Evolutionary conservation across 768 basidiomycete species (phyloP).

Genomic region (Leucocoprinus birnbaumii): DNA sequence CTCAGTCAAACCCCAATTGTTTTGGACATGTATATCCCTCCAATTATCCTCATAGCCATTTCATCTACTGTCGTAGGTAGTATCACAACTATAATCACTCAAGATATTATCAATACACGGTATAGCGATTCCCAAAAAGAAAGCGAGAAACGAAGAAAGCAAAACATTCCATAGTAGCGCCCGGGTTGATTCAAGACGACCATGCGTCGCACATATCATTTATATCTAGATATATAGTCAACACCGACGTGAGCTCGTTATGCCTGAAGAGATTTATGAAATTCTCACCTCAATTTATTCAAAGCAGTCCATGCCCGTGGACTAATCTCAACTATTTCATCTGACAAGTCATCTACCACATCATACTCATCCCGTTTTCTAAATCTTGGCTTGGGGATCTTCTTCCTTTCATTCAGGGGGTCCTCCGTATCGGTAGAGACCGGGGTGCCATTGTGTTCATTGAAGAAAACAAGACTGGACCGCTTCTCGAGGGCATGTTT

Average conservation of each 20-base stretch:
- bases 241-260: background rate
- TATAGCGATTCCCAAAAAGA: no score
- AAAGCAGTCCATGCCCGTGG: constrained; percentile 14
- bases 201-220: no score
- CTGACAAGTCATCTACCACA: background rate
- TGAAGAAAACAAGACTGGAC: constrained; percentile 9
- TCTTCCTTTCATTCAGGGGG: background rate
- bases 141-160: no score
- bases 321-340: constrained; percentile 12
- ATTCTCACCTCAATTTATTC: constrained; percentile 19
- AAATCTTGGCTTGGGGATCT: background rate
- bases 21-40: no score
- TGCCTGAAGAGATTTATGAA: background rate
- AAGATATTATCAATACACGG: no score
- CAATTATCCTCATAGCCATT: no score
- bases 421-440: background rate
- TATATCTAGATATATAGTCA: no score
- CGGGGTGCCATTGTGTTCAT: background rate
- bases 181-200: no score
- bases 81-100: no score
- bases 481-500: background rate
- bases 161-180: no score
- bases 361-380: background rate
- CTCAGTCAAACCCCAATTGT: no score
- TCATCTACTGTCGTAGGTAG: no score